Conservation (phyloP, 2,329 filamentous ascomycete genomes). For the Westerdykella sp. region DNA sequence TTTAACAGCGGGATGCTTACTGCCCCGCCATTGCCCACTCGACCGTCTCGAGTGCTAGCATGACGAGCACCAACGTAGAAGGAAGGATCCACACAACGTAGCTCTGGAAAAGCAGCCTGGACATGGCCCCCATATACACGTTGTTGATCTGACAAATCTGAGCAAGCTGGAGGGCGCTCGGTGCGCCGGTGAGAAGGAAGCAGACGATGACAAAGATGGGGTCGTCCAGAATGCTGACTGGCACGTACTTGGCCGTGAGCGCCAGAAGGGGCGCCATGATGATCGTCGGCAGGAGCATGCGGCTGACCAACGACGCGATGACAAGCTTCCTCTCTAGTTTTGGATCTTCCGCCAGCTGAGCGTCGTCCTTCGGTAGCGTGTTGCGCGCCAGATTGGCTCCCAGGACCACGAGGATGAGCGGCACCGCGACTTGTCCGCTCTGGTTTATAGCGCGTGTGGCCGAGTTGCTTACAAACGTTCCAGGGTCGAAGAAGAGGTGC, state of each 20-base stretch:
- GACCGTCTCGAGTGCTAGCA: conserved; percentile 85
- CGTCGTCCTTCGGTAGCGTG: conserved; percentile 65
- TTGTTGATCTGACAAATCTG: conserved; percentile 99
- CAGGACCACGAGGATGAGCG: conserved; percentile 88
- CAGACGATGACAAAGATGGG: conserved; percentile 98
- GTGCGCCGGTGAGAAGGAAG: conserved; percentile 90
- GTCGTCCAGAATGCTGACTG: conserved; percentile 90
- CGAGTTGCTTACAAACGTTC: conserved; percentile 86
- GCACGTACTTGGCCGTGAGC: conserved; percentile 79
- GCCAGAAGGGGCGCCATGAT: conserved; percentile 91
- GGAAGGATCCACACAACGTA: conserved; percentile 97
- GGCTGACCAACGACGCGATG: conserved; percentile 74
- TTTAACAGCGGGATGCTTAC: background rate
- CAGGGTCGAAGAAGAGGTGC: conserved; percentile 77
- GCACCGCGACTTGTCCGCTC: conserved; percentile 85
- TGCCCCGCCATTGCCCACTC: conserved; percentile 64
- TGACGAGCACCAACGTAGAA: conserved; percentile 82
- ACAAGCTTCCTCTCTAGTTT: conserved; percentile 68
- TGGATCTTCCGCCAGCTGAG: conserved; percentile 63
- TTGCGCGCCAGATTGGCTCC: conserved; percentile 92
- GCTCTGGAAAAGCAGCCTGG: conserved; percentile 87
- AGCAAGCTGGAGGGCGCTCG: conserved; percentile 86
- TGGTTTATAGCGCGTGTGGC: conserved; percentile 82
- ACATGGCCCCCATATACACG: conserved; percentile 93
- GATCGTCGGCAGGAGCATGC: conserved; percentile 86